Conservation (phyloP, 1,284 basidiomycete genomes). For the Hemileia vastatrix region DNA sequence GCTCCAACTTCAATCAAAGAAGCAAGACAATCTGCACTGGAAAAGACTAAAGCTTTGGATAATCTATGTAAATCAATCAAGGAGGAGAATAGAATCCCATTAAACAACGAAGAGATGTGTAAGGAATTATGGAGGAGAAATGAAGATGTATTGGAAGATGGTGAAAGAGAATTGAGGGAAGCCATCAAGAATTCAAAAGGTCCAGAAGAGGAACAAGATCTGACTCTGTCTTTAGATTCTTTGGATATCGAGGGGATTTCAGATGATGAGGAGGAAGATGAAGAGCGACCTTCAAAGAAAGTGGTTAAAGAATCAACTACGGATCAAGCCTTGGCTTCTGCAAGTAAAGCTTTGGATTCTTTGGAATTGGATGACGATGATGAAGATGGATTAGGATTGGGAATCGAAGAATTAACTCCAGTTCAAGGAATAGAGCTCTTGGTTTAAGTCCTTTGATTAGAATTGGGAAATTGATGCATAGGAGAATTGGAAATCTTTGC, state of each 20-base stretch:
- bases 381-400: too few relatives aligned
- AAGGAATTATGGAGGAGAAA: background rate
- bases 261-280: background rate
- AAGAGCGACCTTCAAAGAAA: too few relatives aligned
- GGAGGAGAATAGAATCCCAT: background rate
- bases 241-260: background rate
- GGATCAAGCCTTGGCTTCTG: background rate
- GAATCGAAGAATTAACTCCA: background rate
- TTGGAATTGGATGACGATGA: background rate
- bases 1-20: background rate
- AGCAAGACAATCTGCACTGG: too few relatives aligned
- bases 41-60: too few relatives aligned
- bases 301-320: background rate
- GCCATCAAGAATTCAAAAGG: background rate
- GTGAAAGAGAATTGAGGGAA: background rate
- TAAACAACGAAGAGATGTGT: background rate
- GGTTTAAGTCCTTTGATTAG: background rate
- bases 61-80: too few relatives aligned
- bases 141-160: background rate
- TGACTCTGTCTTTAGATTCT: background rate
- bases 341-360: background rate
- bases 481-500: background rate
- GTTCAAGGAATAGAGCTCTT: background rate
- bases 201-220: background rate
- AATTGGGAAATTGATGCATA: background rate